Evolutionary conservation across 2,329 filamentous ascomycete species (phyloP).

Genomic region (Zelopaecilomyces penicillatus): DNA sequence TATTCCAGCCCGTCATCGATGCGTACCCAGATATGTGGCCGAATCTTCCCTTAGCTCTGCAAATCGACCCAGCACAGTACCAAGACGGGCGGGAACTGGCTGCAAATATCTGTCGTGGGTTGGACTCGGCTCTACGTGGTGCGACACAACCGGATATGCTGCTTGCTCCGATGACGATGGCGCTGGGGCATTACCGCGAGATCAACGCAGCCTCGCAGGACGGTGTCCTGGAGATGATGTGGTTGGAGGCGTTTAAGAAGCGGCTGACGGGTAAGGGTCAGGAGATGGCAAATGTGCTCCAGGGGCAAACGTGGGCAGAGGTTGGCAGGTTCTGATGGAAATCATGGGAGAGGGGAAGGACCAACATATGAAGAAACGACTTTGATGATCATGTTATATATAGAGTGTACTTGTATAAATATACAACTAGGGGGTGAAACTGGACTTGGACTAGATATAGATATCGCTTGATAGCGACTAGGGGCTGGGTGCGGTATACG

Average conservation of each 20-base stretch:
- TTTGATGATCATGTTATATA: too few relatives aligned
- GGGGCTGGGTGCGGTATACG: too few relatives aligned
- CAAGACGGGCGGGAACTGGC: slow-evolving; percentile 37
- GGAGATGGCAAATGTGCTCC: slow-evolving; percentile 30
- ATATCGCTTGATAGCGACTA: too few relatives aligned
- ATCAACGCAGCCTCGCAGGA: slow-evolving; percentile 31
- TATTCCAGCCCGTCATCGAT: slow-evolving; percentile 36
- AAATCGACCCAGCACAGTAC: slow-evolving; percentile 35
- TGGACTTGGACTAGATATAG: too few relatives aligned
- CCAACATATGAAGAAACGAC: not conserved
- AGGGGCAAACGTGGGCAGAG: slow-evolving; percentile 32
- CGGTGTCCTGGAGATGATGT: slow-evolving; percentile 36
- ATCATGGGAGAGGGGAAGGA: not conserved
- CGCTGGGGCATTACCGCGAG: slow-evolving; percentile 33
- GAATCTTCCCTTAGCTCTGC: slow-evolving; percentile 27
- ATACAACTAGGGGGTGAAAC: too few relatives aligned
- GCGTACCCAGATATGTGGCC: slow-evolving; percentile 31
- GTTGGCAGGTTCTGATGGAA: slow-evolving; percentile 19
- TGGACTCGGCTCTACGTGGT: slow-evolving; percentile 37
- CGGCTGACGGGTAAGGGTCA: slow-evolving; percentile 33
- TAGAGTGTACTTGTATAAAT: too few relatives aligned
- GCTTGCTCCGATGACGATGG: slow-evolving; percentile 33
- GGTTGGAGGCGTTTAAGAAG: slow-evolving; percentile 37
- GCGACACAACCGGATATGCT: slow-evolving; percentile 41
- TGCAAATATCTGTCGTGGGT: slow-evolving; percentile 40